A percentile compares a stretch with the other conserved stretches of the same genome.
Conservation (phyloP, 805 yeast genomes). For the Schwanniomyces sp. region DNA sequence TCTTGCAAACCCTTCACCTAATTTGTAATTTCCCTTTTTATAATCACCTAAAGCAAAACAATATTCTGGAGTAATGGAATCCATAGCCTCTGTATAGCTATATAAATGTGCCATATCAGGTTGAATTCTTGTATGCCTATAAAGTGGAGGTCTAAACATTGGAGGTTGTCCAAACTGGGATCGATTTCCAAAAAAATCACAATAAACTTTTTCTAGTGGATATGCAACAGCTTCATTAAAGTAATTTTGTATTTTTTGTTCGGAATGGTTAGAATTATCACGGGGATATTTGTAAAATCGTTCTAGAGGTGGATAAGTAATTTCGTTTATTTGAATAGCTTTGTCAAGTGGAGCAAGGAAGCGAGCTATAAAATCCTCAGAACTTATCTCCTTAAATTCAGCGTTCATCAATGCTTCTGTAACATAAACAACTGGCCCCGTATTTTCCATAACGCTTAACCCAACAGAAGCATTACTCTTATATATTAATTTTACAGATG, state of each 20-base stretch:
- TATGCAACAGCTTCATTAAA: not conserved
- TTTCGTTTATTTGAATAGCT: not conserved
- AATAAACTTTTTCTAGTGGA: not conserved
- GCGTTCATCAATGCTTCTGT: not conserved
- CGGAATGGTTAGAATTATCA: not conserved
- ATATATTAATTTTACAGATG: not conserved
- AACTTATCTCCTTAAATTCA: slow-evolving; percentile 1
- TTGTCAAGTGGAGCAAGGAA: slow-evolving; percentile 3
- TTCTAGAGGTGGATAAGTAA: not conserved
- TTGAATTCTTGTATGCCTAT: not conserved
- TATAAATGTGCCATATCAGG: slow-evolving; percentile 1
- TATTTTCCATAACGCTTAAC: not conserved
- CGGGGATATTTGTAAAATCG: not conserved
- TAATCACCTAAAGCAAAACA: slow-evolving; percentile 1
- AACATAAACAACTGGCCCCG: not conserved
- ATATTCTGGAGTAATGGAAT: not conserved
- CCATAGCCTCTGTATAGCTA: not conserved
- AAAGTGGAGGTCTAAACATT: not conserved
- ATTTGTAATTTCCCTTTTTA: not conserved
- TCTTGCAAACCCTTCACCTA: not conserved
- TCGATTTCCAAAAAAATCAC: not conserved
- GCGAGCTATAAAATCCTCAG: not conserved
- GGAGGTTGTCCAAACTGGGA: not conserved
- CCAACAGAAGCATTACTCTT: slow-evolving; percentile 2
- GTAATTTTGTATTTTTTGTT: not conserved